These are phyloP conservation scores for Fistulinella prunicolor DNA, from an alignment of 768 basidiomycete genomes.

Conservation along the genomic window DNA sequence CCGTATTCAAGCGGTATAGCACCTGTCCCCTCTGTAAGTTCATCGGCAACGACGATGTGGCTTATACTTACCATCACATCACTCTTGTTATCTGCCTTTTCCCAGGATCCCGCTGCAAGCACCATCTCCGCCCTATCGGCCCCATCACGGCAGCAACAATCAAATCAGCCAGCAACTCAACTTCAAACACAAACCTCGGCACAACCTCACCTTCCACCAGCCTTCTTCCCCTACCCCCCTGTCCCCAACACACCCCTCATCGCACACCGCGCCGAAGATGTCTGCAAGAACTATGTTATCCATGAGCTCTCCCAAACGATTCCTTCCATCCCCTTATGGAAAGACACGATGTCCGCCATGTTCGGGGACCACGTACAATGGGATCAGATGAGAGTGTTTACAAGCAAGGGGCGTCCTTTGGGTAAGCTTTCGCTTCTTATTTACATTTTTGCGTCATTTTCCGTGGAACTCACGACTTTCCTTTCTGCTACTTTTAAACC, in stretches of 20 bases:
- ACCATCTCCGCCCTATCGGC: not conserved
- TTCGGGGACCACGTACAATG: conserved; percentile 85
- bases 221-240: conserved; percentile 9
- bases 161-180: not conserved
- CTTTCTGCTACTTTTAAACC: not conserved
- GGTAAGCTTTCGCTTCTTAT: conserved; percentile 36
- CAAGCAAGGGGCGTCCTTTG: conserved; percentile 61
- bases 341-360: conserved; percentile 74
- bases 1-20: not conserved
- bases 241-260: conserved; percentile 12
- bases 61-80: not conserved
- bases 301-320: conserved; percentile 55
- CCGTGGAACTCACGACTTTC: not conserved
- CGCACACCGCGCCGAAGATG: conserved; percentile 44
- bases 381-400: conserved; percentile 67
- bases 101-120: not conserved
- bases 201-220: conserved; percentile 3
- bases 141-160: conserved; percentile 2
- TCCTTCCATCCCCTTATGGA: conserved; percentile 54
- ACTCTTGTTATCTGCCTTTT: not conserved
- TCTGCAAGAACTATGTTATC: conserved; percentile 67
- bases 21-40: not conserved
- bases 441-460: not conserved
- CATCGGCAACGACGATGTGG: too few species aligned
- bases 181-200: not conserved